Base-by-base conservation (phyloP, 202 grass and related monocot species). In the Zoysia matrella region DNA sequence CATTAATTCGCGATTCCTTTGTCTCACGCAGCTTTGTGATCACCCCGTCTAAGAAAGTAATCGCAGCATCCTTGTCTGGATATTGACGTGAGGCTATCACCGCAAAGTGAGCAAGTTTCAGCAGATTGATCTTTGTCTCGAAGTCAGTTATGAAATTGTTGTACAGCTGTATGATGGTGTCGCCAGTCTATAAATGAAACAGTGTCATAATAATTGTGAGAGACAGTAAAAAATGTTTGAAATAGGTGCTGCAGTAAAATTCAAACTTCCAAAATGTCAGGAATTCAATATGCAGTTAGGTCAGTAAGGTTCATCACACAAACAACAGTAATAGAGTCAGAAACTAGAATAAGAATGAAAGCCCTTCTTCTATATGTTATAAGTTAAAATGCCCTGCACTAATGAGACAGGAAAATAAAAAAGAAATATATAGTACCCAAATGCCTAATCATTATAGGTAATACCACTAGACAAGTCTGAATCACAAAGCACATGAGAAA, bases 71-170 rank as follows among this genome's bases (percentile, higher is more conserved):
- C 89, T 94, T 94, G 79, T 94, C 88, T 3, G 86, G 85, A 57
- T 98, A 98, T 36, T 94, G 86, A 41, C 88, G 95, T 79, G 95
- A 98, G 41, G 89, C 73, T 74, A 89, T 79, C 50, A 94, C 92
- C 7, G 88, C 86, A 48, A 98, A 98, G 74, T 98, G 95, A 16
- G 95, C 81, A 60, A 98, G 92, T 72, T 98, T 98, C 12, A 98
- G 77, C 50, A 89, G 86, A 74, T 98, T 98, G 51, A 98, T 93
- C 79, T 98, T 98, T 52, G 90, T 98, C 85, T 98, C 95, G 4
- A 98, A 98, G 51, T 98, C 95, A 2, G 92, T 84, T 79, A 98
- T 98, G 77, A 98, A 98, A 65, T 94, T 94, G 81, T 75, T 86
- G 83, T 98, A 98, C 48, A 98, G 92, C 54, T 98, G 88, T 81